Evolutionary conservation across 2,329 filamentous ascomycete species (phyloP).

Genomic region (Lasiodiplodia theobromae): DNA sequence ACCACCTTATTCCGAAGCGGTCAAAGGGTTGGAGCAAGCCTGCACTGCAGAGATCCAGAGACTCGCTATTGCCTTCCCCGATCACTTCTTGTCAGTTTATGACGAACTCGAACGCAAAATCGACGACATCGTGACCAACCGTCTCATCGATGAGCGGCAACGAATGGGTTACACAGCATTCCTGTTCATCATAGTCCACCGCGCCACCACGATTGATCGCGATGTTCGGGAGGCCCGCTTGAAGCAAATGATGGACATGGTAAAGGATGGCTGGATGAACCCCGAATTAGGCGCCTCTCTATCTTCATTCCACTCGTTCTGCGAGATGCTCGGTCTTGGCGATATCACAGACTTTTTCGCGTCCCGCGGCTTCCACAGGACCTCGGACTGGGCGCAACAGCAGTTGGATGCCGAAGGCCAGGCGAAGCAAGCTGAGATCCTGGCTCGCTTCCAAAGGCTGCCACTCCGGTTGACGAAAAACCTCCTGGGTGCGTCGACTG

Average conservation of each 20-base stretch:
- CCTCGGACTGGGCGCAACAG: slow-evolving; percentile 83
- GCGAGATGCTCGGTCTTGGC: slow-evolving; percentile 77
- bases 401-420: slow-evolving; percentile 81
- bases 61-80: slow-evolving; percentile 87
- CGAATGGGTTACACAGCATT: slow-evolving; percentile 88
- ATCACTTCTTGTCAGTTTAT: slow-evolving; percentile 83
- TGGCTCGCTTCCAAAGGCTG: slow-evolving; percentile 75
- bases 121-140: slow-evolving; percentile 76
- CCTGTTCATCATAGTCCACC: slow-evolving; percentile 92
- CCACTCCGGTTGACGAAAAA: slow-evolving; percentile 89
- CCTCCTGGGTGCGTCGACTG: slow-evolving; percentile 89
- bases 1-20: slow-evolving; percentile 80
- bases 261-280: slow-evolving; percentile 81
- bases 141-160: slow-evolving; percentile 79
- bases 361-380: slow-evolving; percentile 73
- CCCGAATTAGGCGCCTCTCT: slow-evolving; percentile 72
- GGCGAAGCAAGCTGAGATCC: slow-evolving; percentile 78
- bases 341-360: slow-evolving; percentile 82
- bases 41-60: slow-evolving; percentile 88
- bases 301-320: slow-evolving; percentile 80
- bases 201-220: slow-evolving; percentile 76
- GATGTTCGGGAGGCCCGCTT: slow-evolving; percentile 75
- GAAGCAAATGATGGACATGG: slow-evolving; percentile 79
- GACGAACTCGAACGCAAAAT: slow-evolving; percentile 85
- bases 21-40: slow-evolving; percentile 85